phyloP scores from a whole-genome alignment of 2,329 filamentous ascomycete species.

The Colletotrichum tabaci region DNA sequence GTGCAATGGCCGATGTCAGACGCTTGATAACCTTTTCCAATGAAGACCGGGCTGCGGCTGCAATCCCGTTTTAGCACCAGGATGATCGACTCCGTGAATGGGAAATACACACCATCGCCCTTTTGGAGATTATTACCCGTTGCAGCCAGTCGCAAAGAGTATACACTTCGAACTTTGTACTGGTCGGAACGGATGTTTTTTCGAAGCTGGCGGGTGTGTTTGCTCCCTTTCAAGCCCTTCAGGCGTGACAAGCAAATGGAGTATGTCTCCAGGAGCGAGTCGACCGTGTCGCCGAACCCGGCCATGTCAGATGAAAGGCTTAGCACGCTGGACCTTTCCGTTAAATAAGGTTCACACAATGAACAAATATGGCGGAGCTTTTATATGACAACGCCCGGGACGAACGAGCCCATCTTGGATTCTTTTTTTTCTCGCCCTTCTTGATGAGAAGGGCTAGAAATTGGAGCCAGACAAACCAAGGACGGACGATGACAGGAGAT shows the following conservation, averaged over 20 bases:
- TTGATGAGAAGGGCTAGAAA: neutral
- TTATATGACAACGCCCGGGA: neutral
- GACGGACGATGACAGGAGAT: neutral
- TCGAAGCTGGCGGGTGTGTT: slow-evolving; percentile 47
- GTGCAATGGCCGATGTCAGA: slow-evolving; percentile 59
- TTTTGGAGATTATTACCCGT: slow-evolving; percentile 59
- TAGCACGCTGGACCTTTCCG: neutral
- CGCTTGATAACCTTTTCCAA: slow-evolving; percentile 59
- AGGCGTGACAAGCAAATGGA: slow-evolving; percentile 61
- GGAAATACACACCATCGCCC: slow-evolving; percentile 62
- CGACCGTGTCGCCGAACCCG: slow-evolving; percentile 60
- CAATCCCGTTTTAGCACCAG: slow-evolving; percentile 20
- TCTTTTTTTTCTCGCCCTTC: neutral
- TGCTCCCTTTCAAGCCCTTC: slow-evolving; percentile 50
- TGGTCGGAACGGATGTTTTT: slow-evolving; percentile 58
- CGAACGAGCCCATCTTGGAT: neutral
- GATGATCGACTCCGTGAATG: neutral
- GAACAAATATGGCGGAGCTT: neutral
- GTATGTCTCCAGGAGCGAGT: slow-evolving; percentile 63
- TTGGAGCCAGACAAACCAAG: neutral
- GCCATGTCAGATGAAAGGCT: slow-evolving; percentile 47
- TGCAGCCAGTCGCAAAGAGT: slow-evolving; percentile 57
- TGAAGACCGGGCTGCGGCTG: slow-evolving; percentile 57
- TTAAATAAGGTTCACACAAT: neutral
- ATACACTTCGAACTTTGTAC: slow-evolving; percentile 58